Evolutionary conservation across 345 rosid genomes (phyloP), one percentile per base, ranked within the genome.

Genomic region (Salix viminalis): DNA sequence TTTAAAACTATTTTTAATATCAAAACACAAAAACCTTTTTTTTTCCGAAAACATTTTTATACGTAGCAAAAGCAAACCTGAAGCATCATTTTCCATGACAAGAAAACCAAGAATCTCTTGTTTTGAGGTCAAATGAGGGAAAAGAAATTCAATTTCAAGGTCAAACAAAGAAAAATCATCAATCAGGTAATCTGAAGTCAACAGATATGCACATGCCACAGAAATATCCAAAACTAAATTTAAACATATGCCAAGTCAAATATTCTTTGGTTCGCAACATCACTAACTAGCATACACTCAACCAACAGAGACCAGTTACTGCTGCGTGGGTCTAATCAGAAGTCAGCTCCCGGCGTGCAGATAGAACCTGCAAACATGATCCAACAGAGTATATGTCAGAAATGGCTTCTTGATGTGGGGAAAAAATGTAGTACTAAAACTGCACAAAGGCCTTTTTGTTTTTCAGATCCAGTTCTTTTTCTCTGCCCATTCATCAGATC

Each of bases 331-430:
- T 65, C 80, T 67, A 70, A 37, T n/a, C 50, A 70, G 77, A 71
- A 75, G 77, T 82, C 83, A 73, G 79, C 78, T 70, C 46, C 73
- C 76, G 58, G 66, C 80, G 62, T 68, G 54, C 71, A 34, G 39
- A 58, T 34, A 65, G 80, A 65, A 79, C 85, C 85, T 83, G 74
- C 74, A 39, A 70, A 18, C 65, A 78, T 24, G 41, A 39, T 52
- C 7, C 23, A 28, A 54, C 23, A 37, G 5, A 56, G 7, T 4
- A 48, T 7, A 54, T 26, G 42, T 78, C 69, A 76, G 39, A 19
- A 41, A 36, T 19, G 41, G 23, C 21, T 18, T 66, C 26, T 23
- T 23, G 7, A 16, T 36, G 39, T 32, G 34, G 34, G 34, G 4
- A 0, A 0, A 32, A 32, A 32, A 32, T 4, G 28, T 6, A 3